Evolutionary conservation across 495 filamentous ascomycete genomes (phyloP).

Genomic region (Bryoglossum gracile): DNA sequence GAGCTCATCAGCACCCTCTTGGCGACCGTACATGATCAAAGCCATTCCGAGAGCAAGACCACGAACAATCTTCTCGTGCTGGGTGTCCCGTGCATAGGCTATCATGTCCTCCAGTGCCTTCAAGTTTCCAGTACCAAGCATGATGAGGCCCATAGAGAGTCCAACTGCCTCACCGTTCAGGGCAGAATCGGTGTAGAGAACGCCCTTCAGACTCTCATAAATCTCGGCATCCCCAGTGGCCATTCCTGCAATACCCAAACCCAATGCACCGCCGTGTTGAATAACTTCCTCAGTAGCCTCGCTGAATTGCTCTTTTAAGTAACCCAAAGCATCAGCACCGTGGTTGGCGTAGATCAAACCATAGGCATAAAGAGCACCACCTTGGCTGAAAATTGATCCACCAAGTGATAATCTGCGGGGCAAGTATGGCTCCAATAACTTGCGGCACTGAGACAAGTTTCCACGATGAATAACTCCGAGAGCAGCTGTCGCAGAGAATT

Average conservation of each 20-base stretch:
- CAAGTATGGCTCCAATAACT: conserved; percentile 90
- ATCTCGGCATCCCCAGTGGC: conserved; percentile 85
- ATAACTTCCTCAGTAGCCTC: conserved; percentile 88
- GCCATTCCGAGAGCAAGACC: conserved; percentile 95
- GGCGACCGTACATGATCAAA: conserved; percentile 93
- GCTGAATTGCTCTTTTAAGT: conserved; percentile 80
- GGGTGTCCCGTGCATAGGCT: conserved; percentile 93
- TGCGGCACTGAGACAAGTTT: conserved; percentile 85
- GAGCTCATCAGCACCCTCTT: conserved; percentile 89
- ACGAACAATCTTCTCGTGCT: conserved; percentile 97
- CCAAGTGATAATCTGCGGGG: conserved; percentile 60
- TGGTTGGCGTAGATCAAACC: conserved; percentile 98
- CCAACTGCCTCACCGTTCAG: conserved; percentile 96
- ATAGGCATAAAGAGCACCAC: conserved; percentile 90
- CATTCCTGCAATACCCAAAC: conserved; percentile 96
- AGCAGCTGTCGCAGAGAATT: conserved; percentile 96
- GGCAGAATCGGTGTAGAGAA: conserved; percentile 87
- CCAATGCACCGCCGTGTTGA: conserved; percentile 92
- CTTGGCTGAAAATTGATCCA: conserved; percentile 90
- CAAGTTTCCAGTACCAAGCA: conserved; percentile 91
- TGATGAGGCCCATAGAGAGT: conserved; percentile 91
- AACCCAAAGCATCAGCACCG: conserved; percentile 83
- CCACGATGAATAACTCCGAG: conserved; percentile 95
- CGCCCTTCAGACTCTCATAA: conserved; percentile 80
- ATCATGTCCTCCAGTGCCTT: conserved; percentile 92